Percentiles rank a stretch among this genome's conserved stretches.
Evolutionary conservation across 192 early-diverging fungal species (phyloP).

Genomic region (Backusella tuberculispora): DNA sequence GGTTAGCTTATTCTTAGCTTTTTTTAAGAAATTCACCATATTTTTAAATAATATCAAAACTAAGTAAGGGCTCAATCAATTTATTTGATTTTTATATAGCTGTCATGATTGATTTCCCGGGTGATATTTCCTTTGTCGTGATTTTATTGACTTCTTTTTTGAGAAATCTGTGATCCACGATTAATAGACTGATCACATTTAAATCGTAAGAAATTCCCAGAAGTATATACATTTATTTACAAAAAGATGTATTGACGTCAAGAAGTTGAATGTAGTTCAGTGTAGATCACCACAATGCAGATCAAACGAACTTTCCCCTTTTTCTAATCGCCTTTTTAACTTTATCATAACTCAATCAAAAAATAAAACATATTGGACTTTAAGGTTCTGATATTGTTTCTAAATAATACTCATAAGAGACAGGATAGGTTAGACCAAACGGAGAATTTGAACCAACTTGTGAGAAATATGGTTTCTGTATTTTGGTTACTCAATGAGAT

Average conservation of each 20-base stretch:
- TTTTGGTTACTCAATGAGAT: slow-evolving; percentile 1
- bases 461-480: not conserved
- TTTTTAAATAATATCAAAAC: not conserved
- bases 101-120: slow-evolving; percentile 9
- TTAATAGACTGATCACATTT: not conserved
- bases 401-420: not conserved
- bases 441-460: not conserved
- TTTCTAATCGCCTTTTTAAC: slow-evolving; percentile 8
- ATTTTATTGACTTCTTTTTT: slow-evolving; percentile 6
- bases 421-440: slow-evolving; percentile 11
- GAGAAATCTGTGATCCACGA: not conserved
- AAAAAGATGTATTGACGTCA: not conserved
- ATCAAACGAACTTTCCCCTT: not conserved
- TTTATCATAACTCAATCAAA: slow-evolving; percentile 7
- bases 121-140: not conserved
- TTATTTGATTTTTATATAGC: not conserved
- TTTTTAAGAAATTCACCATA: slow-evolving; percentile 8
- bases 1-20: not conserved
- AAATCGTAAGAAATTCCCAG: slow-evolving; percentile 4
- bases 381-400: not conserved
- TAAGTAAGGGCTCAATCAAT: not conserved
- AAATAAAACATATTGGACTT: not conserved
- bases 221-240: not conserved
- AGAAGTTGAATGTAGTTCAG: not conserved
- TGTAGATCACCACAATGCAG: not conserved